phyloP scores from a whole-genome alignment of 306 rosid genomes.

The Boehmeria nivea region DNA sequence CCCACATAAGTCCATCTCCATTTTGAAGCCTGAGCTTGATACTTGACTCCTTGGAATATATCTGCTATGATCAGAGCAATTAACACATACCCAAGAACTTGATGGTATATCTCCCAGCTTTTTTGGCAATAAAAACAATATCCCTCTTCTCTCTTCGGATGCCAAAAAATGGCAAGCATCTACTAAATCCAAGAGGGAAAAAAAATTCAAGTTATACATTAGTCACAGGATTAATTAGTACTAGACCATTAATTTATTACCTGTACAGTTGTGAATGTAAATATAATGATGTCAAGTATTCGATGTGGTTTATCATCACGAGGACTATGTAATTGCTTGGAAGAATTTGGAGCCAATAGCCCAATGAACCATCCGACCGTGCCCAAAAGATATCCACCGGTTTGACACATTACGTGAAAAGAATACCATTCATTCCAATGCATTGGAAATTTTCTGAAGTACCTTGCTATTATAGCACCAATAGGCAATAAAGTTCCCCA shows the following conservation, averaged over 20 bases:
- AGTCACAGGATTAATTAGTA: no score
- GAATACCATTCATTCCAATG: slow-evolving; percentile 33
- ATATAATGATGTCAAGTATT: slow-evolving; percentile 32
- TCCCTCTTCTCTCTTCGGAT: slow-evolving; percentile 21
- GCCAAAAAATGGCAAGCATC: slow-evolving; percentile 39
- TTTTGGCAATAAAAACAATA: neutral
- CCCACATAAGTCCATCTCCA: slow-evolving; percentile 43
- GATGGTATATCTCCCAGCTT: slow-evolving; percentile 25
- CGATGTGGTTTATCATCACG: slow-evolving; percentile 16
- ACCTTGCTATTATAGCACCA: slow-evolving; percentile 50
- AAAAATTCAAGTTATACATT: neutral
- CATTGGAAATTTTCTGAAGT: slow-evolving; percentile 33
- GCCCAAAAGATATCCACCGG: slow-evolving; percentile 42
- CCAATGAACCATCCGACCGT: slow-evolving; percentile 44
- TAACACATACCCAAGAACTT: slow-evolving; percentile 26
- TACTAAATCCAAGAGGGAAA: slow-evolving; percentile 1
- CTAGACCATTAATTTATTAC: slow-evolving; percentile 9
- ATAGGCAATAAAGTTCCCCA: slow-evolving; percentile 56
- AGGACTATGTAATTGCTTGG: slow-evolving; percentile 16
- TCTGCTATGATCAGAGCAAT: slow-evolving; percentile 32
- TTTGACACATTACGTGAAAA: slow-evolving; percentile 37
- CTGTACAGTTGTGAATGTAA: slow-evolving; percentile 40
- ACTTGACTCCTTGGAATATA: slow-evolving; percentile 36
- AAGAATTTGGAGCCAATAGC: slow-evolving; percentile 19
- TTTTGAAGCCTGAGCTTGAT: slow-evolving; percentile 20